Conservation (phyloP, 148 eudicot genomes). For the Oxyria digyna region DNA sequence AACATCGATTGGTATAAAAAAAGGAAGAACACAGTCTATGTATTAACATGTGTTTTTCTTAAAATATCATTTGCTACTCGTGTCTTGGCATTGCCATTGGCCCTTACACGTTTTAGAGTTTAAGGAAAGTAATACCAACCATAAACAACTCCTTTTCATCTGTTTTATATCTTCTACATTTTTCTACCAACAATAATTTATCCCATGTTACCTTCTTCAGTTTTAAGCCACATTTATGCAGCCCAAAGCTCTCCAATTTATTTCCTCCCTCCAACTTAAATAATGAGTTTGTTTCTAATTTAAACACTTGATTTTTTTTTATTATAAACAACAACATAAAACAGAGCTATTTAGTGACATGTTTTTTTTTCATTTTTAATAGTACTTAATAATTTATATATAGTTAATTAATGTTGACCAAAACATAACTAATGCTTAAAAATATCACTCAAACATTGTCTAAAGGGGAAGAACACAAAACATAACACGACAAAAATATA, state of each 20-base stretch:
- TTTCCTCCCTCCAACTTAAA: too few relatives aligned
- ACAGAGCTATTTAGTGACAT: too few relatives aligned
- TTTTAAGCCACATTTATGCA: too few relatives aligned
- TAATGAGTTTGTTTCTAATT: too few relatives aligned
- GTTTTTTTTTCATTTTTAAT: too few relatives aligned
- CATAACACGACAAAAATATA: neutral
- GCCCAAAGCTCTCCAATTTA: too few relatives aligned
- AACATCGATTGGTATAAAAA: slow-evolving; percentile 19
- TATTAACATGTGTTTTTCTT: slow-evolving; percentile 3
- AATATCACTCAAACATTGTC: neutral
- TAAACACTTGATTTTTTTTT: neutral
- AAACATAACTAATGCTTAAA: neutral
- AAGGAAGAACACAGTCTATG: slow-evolving; percentile 13
- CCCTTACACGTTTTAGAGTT: slow-evolving; percentile 22
- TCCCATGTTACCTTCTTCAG: slow-evolving; percentile 14
- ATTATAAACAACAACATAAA: too few relatives aligned
- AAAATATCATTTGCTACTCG: neutral
- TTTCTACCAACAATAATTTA: neutral
- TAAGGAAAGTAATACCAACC: slow-evolving; percentile 51
- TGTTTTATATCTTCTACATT: neutral
- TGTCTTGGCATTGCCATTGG: neutral
- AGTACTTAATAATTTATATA: too few relatives aligned
- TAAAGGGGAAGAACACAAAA: neutral
- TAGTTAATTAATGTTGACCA: neutral
- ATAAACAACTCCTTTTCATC: slow-evolving; percentile 38